A percentile compares a stretch with the other conserved stretches of the same genome.
These are phyloP conservation scores for Penicillium cosmopolitanum DNA, from an alignment of 495 filamentous ascomycete genomes.

Conservation along the genomic window DNA sequence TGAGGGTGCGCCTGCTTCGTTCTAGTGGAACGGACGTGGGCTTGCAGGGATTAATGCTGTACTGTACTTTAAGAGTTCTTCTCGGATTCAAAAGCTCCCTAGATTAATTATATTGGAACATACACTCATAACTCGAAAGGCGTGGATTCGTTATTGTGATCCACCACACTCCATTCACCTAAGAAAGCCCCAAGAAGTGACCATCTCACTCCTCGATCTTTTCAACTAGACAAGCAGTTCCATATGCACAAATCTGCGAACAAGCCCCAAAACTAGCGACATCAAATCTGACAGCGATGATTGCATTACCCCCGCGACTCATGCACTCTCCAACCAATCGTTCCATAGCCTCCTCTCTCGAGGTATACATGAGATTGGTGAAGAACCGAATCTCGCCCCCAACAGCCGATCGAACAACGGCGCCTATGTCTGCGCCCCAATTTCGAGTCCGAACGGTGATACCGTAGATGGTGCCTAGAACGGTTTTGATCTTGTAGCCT, in stretches of 20 bases:
- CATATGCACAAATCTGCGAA: slow-evolving; percentile 63
- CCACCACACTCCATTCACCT: not conserved
- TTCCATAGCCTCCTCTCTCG: slow-evolving; percentile 57
- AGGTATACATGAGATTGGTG: slow-evolving; percentile 58
- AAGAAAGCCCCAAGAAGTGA: not conserved
- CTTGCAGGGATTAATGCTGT: no score
- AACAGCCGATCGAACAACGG: slow-evolving; percentile 53
- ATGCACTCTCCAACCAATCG: slow-evolving; percentile 60
- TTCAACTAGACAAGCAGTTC: slow-evolving; percentile 59
- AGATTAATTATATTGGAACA: no score
- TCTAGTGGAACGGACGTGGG: no score
- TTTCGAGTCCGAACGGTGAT: slow-evolving; percentile 62
- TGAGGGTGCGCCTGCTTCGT: slow-evolving; percentile 23
- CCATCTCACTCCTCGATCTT: slow-evolving; percentile 33
- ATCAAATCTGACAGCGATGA: slow-evolving; percentile 62
- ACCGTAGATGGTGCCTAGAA: slow-evolving; percentile 63
- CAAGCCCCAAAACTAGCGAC: slow-evolving; percentile 38
- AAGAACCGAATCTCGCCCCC: slow-evolving; percentile 62
- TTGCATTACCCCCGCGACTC: slow-evolving; percentile 60
- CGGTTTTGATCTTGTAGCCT: slow-evolving; percentile 57
- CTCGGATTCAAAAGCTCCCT: no score
- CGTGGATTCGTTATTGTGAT: not conserved
- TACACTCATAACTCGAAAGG: no score
- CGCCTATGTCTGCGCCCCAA: slow-evolving; percentile 47
- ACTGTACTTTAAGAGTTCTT: no score